phyloP scores from a whole-genome alignment of 495 filamentous ascomycete genomes.

The Penicillium soppii region DNA sequence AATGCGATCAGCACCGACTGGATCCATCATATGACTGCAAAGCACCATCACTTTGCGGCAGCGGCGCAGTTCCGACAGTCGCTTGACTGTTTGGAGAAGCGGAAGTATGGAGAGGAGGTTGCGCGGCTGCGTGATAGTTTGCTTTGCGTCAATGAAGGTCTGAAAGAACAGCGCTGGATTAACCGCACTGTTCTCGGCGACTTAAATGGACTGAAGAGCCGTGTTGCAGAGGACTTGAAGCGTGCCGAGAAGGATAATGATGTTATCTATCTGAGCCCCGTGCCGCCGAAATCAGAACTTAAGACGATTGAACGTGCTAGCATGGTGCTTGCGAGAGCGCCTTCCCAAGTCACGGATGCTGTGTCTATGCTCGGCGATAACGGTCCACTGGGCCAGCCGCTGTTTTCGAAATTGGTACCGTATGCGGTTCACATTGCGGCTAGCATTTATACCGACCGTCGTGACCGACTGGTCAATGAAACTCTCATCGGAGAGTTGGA shows the following conservation, averaged over 20 bases:
- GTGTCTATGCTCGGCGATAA: conserved; percentile 76
- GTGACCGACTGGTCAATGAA: conserved; percentile 84
- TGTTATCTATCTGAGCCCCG: conserved; percentile 81
- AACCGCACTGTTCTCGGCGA: conserved; percentile 82
- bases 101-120: conserved; percentile 94
- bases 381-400: conserved; percentile 72
- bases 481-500: conserved; percentile 84
- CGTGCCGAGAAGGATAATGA: conserved; percentile 96
- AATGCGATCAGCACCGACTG: conserved; percentile 88
- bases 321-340: conserved; percentile 81
- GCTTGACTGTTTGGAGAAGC: conserved; percentile 88
- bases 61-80: conserved; percentile 95
- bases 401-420: conserved; percentile 91
- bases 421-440: conserved; percentile 95
- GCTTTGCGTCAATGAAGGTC: conserved; percentile 77
- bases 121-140: conserved; percentile 80
- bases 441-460: conserved; percentile 89
- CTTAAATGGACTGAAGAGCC: conserved; percentile 76
- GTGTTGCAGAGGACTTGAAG: conserved; percentile 83
- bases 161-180: conserved; percentile 84
- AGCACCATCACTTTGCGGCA: conserved; percentile 96
- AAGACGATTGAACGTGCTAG: conserved; percentile 80
- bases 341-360: conserved; percentile 80
- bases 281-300: conserved; percentile 86
- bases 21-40: conserved; percentile 98